phyloP scores from a whole-genome alignment of 768 basidiomycete genomes.

The Pholiota conissans region DNA sequence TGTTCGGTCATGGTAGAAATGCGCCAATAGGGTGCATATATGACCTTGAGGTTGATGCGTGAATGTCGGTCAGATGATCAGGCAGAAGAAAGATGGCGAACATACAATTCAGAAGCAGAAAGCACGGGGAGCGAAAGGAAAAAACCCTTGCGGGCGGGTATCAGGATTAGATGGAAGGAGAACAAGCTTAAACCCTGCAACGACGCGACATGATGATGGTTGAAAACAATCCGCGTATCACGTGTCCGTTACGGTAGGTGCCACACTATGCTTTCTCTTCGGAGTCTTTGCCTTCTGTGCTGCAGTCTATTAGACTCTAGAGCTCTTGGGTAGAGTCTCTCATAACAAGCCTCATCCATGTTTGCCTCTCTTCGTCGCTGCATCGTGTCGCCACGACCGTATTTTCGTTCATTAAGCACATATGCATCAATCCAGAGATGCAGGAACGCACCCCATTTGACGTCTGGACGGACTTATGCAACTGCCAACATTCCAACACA shows the following conservation, averaged over 20 bases:
- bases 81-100: not conserved
- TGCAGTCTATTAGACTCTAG: too few species aligned
- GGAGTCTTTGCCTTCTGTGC: too few species aligned
- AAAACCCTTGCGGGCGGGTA: not conserved
- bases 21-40: slow-evolving; percentile 7
- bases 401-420: not conserved
- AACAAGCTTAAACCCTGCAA: not conserved
- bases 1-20: slow-evolving; percentile 24
- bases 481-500: slow-evolving; percentile 16
- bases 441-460: not conserved
- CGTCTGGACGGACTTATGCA: not conserved
- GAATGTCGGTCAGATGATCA: slow-evolving; percentile 3
- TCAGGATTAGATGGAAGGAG: not conserved
- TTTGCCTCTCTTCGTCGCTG: slow-evolving; percentile 14
- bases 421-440: not conserved
- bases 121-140: not conserved
- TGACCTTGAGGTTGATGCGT: not conserved
- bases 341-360: slow-evolving; percentile 14
- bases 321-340: too few species aligned
- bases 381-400: not conserved
- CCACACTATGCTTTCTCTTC: too few species aligned
- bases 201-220: slow-evolving; percentile 20
- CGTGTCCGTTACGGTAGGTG: slow-evolving; percentile 18
- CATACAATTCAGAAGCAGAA: not conserved
- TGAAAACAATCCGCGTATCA: slow-evolving; percentile 31